These are phyloP conservation scores for Sporothrix phasma DNA, from an alignment of 2,329 filamentous ascomycete genomes.

Conservation along the genomic window DNA sequence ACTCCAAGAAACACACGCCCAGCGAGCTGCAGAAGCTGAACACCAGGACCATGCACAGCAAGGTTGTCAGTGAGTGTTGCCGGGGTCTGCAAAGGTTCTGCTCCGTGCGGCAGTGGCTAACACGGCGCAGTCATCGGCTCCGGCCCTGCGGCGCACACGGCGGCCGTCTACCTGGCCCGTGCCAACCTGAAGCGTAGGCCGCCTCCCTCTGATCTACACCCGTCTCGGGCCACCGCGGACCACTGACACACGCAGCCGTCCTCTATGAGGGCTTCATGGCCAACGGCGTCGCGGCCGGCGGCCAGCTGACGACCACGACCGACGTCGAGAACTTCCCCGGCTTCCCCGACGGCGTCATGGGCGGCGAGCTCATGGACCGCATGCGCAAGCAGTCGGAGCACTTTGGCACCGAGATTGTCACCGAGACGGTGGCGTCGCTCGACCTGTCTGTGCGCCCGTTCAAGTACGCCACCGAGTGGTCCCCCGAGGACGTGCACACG, in stretches of 20 bases:
- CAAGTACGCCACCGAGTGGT: constrained; percentile 87
- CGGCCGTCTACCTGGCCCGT: constrained; percentile 89
- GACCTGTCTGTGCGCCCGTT: constrained; percentile 80
- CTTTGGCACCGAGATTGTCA: constrained; percentile 88
- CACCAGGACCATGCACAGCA: constrained; percentile 70
- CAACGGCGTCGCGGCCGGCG: constrained; percentile 89
- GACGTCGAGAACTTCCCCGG: constrained; percentile 98
- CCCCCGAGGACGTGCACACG: constrained; percentile 71
- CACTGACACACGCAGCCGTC: constrained; percentile 45
- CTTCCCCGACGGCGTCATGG: constrained; percentile 82
- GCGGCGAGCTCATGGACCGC: constrained; percentile 81
- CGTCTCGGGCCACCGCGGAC: neutral
- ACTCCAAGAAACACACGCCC: constrained; percentile 44
- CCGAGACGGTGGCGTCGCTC: constrained; percentile 82
- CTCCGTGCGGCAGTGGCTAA: constrained; percentile 3
- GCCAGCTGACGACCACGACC: constrained; percentile 95
- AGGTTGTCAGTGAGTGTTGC: constrained; percentile 74
- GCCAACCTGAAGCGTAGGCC: constrained; percentile 75
- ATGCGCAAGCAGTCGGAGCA: constrained; percentile 87
- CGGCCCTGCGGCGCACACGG: constrained; percentile 93
- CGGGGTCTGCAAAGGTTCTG: too few relatives aligned
- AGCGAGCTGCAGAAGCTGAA: constrained; percentile 31
- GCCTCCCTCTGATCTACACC: neutral
- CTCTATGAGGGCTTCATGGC: constrained; percentile 98
- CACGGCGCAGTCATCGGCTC: constrained; percentile 65